A percentile compares a stretch with the other conserved stretches of the same genome.
These are phyloP conservation scores for Sarocladium kiliense DNA, from an alignment of 2,329 filamentous ascomycete genomes.

Conservation along the genomic window DNA sequence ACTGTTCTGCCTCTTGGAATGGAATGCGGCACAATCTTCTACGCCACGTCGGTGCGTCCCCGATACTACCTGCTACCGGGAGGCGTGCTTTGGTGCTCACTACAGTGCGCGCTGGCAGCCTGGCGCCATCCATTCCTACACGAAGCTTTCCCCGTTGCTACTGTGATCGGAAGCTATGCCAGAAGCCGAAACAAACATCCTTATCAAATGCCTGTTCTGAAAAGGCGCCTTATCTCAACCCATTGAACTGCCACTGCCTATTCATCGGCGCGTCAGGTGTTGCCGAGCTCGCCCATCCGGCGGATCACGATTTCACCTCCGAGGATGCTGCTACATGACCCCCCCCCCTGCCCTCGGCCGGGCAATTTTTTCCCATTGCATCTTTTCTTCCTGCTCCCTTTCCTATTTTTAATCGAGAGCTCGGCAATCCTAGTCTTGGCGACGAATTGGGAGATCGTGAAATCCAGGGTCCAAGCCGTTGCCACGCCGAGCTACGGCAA, in stretches of 20 bases:
- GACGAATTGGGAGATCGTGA: not conserved
- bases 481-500: conserved; percentile 6
- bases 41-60: not conserved
- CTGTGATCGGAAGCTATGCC: not conserved
- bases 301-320: not conserved
- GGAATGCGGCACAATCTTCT: not conserved
- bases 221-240: not conserved
- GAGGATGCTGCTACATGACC: not conserved
- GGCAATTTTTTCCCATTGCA: not conserved
- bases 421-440: conserved; percentile 3
- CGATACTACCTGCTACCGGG: not conserved
- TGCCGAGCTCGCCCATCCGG: not conserved
- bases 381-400: not conserved
- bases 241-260: not conserved
- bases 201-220: not conserved
- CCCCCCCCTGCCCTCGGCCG: too few species aligned
- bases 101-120: not conserved
- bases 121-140: not conserved
- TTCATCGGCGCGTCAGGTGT: not conserved
- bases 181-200: not conserved
- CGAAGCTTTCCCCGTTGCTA: not conserved
- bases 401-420: not conserved
- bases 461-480: conserved; percentile 6
- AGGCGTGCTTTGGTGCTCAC: not conserved
- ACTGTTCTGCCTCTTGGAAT: too few species aligned